phyloP scores from a whole-genome alignment of 169 alveolate genomes.

The Plasmodium coatneyi region DNA sequence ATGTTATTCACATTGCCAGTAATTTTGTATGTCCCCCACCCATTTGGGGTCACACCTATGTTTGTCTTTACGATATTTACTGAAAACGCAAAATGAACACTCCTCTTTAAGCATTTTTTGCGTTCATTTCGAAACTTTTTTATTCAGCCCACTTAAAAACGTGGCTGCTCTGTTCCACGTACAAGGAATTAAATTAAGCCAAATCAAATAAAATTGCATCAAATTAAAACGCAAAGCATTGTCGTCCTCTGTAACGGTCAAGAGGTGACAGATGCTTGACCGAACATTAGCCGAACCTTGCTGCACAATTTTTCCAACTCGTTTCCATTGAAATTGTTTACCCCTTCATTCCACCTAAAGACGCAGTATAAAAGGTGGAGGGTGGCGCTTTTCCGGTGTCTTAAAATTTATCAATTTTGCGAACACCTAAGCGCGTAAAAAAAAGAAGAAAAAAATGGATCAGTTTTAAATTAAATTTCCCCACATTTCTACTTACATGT shows the following conservation, averaged over 20 bases:
- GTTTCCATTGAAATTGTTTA: neutral
- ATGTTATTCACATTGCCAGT: constrained; percentile 9
- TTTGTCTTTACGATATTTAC: constrained; percentile 14
- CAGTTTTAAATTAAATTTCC: constrained; percentile 6
- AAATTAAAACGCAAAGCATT: neutral
- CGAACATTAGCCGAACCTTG: neutral
- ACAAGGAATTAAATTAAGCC: neutral
- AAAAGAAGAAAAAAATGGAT: neutral
- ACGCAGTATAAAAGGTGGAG: neutral
- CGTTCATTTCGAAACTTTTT: neutral
- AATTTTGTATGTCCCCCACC: neutral
- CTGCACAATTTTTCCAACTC: neutral
- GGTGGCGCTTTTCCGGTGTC: neutral
- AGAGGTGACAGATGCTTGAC: neutral
- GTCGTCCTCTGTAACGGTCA: neutral
- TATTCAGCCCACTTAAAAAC: neutral
- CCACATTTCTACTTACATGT: neutral
- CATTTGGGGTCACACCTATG: constrained; percentile 4
- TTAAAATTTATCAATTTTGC: neutral
- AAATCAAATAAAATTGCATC: neutral
- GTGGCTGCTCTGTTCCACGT: neutral
- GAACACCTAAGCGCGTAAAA: neutral
- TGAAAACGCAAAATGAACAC: constrained; percentile 5
- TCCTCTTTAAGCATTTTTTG: constrained; percentile 14
- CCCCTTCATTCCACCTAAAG: neutral